Base-by-base conservation (phyloP, 345 rosid species). In the Brassica incana region DNA sequence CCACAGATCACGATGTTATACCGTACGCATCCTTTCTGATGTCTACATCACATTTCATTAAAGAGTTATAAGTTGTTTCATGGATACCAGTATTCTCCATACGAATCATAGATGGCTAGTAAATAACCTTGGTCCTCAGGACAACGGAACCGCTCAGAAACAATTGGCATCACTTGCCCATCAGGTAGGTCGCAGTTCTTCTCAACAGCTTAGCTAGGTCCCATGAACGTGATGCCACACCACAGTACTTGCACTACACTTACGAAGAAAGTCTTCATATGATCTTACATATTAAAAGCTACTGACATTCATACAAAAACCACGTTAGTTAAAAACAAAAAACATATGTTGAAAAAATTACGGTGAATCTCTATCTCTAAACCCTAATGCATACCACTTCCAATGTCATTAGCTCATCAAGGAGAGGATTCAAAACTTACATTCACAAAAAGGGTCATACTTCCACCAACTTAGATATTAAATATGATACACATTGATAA, bases 221-320 rank as follows among this genome's bases (percentile, higher is more conserved):
- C 83, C 83, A 80, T 68, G 83, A 80, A 69, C 71, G 69, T 33
- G 78, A 80, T 78, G 79, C 75, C 76, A 81, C 85, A 71, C 69
- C 74, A 76, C 84, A 71, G 69, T 77, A 78, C 83, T 75, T 79
- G 27, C 59, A 74, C 63, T 69, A 67, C 77, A 78, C 73, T 71
- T 78, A 74, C 43, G 77, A 66, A 77, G 76, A 70, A 73, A 75
- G 69, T 69, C 33, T 23, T 40, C 27, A 74, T 50, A 70, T 45
- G 73, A 40, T 64, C 77, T 65, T 58, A 63, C 75, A 69, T 27
- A 62, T 50, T 69, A 80, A 80, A 74, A 69, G 71, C 79, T 50
- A 38, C 52, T 74, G 78, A 69, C 78, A 40, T 35, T 63, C 36
- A n/a, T 2, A 61, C 66, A 74, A 36, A 70, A 63, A 66, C 27